phyloP scores from a whole-genome alignment of 1,139 yeast genomes.

The Neolecta irregularis region DNA sequence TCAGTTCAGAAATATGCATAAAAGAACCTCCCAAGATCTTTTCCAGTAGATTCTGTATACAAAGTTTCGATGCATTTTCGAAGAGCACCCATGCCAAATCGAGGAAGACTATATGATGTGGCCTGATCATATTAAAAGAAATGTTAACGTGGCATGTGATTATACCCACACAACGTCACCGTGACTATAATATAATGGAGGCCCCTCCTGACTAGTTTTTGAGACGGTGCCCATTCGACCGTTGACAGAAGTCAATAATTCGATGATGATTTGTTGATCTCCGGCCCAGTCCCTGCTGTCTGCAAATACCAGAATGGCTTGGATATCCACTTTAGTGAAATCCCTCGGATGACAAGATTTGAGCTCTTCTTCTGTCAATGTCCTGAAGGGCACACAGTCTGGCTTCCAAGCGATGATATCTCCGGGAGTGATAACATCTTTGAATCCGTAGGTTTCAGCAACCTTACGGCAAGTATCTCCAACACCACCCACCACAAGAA shows the following conservation, averaged over 20 bases:
- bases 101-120: constrained; percentile 58
- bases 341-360: constrained; percentile 28
- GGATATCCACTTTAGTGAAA: constrained; percentile 38
- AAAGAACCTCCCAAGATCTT: too few relatives aligned
- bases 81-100: constrained; percentile 64
- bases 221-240: constrained; percentile 75
- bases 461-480: constrained; percentile 18
- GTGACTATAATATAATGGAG: constrained; percentile 70
- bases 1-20: too few relatives aligned
- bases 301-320: constrained; percentile 72
- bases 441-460: constrained; percentile 38
- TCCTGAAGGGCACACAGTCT: constrained; percentile 60
- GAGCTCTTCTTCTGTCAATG: constrained; percentile 36
- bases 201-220: constrained; percentile 57
- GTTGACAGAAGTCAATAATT: constrained; percentile 51
- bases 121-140: too few relatives aligned
- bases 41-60: constrained; percentile 44
- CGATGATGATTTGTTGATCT: constrained; percentile 74
- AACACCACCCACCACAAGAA: constrained; percentile 75
- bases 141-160: too few relatives aligned
- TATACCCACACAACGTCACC: constrained; percentile 82
- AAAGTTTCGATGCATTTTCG: constrained; percentile 36
- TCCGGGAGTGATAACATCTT: constrained; percentile 58
- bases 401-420: constrained; percentile 51
- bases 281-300: constrained; percentile 87